These are phyloP conservation scores for Paramyrothecium sp. DNA, from an alignment of 2,329 filamentous ascomycete species.

Conservation along the genomic window DNA sequence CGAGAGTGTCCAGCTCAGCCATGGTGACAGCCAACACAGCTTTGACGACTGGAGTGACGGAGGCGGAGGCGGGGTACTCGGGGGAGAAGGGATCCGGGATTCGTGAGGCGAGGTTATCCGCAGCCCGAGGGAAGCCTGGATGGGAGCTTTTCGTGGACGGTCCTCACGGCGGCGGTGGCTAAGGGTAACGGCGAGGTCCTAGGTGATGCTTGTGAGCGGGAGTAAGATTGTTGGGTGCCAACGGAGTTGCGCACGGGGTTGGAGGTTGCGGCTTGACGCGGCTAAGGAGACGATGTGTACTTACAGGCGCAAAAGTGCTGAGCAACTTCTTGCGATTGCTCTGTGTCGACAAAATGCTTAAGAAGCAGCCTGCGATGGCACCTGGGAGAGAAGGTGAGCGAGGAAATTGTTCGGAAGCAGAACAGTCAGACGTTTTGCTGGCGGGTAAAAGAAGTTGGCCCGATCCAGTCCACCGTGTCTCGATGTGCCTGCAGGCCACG, in stretches of 20 bases:
- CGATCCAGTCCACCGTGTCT: neutral
- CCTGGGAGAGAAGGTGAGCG: no score
- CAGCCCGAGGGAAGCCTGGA: neutral
- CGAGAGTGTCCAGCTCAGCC: slow-evolving; percentile 95
- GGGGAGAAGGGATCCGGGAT: neutral
- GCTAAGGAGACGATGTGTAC: no score
- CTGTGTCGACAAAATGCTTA: no score
- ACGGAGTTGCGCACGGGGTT: no score
- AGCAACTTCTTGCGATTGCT: no score
- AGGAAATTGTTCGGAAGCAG: neutral
- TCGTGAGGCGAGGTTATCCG: neutral
- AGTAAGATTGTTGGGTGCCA: no score
- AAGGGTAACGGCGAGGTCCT: no score
- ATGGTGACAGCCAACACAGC: slow-evolving; percentile 49
- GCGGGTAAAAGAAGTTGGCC: neutral
- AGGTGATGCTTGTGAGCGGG: no score
- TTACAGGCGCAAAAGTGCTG: no score
- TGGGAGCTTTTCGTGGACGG: neutral
- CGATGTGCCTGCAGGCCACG: neutral
- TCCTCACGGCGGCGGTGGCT: no score
- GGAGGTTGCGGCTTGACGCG: no score
- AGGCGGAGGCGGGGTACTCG: neutral
- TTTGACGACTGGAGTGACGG: neutral
- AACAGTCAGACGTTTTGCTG: neutral
- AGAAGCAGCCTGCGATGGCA: no score